A percentile compares a stretch with the other conserved stretches of the same genome.
Evolutionary conservation across 768 basidiomycete species (phyloP).

Genomic region (Kwoniella sp.): DNA sequence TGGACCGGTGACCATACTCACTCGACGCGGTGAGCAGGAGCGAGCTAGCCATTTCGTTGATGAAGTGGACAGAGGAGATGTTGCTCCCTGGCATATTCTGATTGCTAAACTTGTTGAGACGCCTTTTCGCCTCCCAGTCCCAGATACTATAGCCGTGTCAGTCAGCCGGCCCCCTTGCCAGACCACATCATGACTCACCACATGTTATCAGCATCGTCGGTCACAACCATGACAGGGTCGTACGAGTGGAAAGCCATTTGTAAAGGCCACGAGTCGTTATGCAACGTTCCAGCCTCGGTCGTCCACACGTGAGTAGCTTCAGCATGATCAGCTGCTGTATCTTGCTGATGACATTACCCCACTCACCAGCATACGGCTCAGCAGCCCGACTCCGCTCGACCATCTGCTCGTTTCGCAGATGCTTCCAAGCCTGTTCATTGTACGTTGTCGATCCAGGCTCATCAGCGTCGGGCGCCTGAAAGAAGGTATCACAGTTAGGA

Average conservation of each 20-base stretch:
- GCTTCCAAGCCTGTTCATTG: slow-evolving; percentile 92
- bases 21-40: slow-evolving; percentile 82
- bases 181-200: slow-evolving; percentile 63
- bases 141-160: slow-evolving; percentile 65
- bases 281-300: slow-evolving; percentile 47
- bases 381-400: slow-evolving; percentile 65
- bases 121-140: slow-evolving; percentile 83
- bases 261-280: slow-evolving; percentile 50
- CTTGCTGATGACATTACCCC: not conserved
- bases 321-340: too few species aligned
- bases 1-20: slow-evolving; percentile 50
- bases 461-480: slow-evolving; percentile 80
- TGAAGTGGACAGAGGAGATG: slow-evolving; percentile 82
- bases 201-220: slow-evolving; percentile 80
- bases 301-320: slow-evolving; percentile 50
- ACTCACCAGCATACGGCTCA: slow-evolving; percentile 68
- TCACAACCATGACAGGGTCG: slow-evolving; percentile 78
- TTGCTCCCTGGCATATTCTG: slow-evolving; percentile 75
- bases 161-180: too few species aligned
- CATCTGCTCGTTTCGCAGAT: slow-evolving; percentile 80
- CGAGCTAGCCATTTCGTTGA: slow-evolving; percentile 92
- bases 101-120: slow-evolving; percentile 79
- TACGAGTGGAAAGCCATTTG: slow-evolving; percentile 84
- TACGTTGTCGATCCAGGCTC: slow-evolving; percentile 92
- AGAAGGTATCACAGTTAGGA: not conserved